Evolutionary conservation across 2,329 filamentous ascomycete species (phyloP).

Genomic region (Dendrostoma leiphaemia): DNA sequence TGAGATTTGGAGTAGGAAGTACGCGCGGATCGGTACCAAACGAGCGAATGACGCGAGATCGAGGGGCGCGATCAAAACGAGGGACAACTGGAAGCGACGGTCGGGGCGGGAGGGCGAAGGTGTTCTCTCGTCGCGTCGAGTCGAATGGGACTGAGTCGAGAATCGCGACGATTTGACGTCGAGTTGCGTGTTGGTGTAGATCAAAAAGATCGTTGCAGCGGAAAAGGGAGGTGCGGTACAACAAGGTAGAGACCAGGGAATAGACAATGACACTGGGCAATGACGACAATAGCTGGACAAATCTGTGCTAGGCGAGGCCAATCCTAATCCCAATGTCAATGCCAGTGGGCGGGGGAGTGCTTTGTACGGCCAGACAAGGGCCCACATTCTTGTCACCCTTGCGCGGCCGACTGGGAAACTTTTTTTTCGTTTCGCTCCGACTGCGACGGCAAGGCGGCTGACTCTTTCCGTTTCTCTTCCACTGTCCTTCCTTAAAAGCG

Average conservation of each 20-base stretch:
- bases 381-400: background rate
- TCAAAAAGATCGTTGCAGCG: no score
- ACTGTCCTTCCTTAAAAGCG: no score
- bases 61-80: background rate
- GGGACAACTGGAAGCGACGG: background rate
- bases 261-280: background rate
- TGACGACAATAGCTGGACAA: conserved; percentile 10
- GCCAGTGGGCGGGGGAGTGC: background rate
- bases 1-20: background rate
- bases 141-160: no score
- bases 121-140: no score
- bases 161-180: no score
- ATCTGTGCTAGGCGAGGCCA: background rate
- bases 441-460: background rate
- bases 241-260: background rate
- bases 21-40: conserved; percentile 4
- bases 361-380: no score
- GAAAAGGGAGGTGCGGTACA: background rate
- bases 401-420: background rate
- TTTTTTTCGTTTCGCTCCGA: background rate
- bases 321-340: no score
- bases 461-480: no score
- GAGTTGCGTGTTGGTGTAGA: background rate
- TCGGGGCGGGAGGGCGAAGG: no score
- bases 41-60: conserved; percentile 13